Evolutionary conservation across 805 yeast genomes (phyloP), one percentile per base, ranked within the genome.

Genomic region (Diddensiella caesifluorescens): DNA sequence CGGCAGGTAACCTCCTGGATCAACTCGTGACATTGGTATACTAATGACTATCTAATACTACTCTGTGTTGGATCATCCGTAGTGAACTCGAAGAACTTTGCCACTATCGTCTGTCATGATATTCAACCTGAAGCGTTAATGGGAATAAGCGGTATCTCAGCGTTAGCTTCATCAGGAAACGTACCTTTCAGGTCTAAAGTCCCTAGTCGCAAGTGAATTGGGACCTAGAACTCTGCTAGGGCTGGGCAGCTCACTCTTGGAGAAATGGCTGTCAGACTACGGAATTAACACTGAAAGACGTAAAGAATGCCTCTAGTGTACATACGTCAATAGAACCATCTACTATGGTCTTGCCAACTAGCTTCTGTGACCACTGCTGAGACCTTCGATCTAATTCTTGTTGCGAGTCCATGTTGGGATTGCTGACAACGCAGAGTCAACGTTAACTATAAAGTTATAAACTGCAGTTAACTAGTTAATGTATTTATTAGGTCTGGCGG

Each of bases 1-100:
- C 69, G 74, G 43, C 78, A 76, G 42, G 77, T 76, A 53, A 50
- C 64, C 22, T 51, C 65, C 22, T 66, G 70, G 70, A 55, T 66
- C 25, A 68, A 65, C 39, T 49, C 62, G 5, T 65, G 45, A 47
- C 12, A 25, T 25, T 25, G 12, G 27, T 25, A 25, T 25, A 25
- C 27, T 25, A 25, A 9, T 12, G 12, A 9, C 12, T 25, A 25
- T 9, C 27, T 9, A 9, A 25, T 9, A 25, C 27, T 9, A 25
- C 9, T 13, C 13, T 16, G 6, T 5, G 12, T 20, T 16, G 18
- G 25, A n/a, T 31, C 34, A 53, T 3, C 57, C 57, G 30, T 44
- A 50, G 21, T 51, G 37, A n/a, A 44, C 55, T 20, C 50, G 36
- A 35, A 31, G 35, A 4, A 50, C 53, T 22, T 29, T 44, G 12